phyloP scores from a whole-genome alignment of 2,329 filamentous ascomycete species.

The Fusarium sp. region DNA sequence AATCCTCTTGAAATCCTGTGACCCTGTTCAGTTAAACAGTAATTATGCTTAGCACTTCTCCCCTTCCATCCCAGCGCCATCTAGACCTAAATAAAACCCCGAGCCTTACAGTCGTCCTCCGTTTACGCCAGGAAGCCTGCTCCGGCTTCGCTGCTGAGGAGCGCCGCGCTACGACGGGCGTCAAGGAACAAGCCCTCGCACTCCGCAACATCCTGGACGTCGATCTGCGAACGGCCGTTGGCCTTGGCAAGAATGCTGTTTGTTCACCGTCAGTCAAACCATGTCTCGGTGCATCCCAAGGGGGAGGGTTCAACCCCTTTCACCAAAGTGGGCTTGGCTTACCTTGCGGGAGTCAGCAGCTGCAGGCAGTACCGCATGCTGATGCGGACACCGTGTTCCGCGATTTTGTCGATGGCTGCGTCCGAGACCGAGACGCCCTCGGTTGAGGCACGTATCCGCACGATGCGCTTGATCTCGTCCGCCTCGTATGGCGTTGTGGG shows the following conservation, averaged over 20 bases:
- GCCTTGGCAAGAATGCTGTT: constrained; percentile 86
- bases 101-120: constrained; percentile 10
- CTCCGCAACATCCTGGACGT: constrained; percentile 81
- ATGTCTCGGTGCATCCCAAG: constrained; percentile 44
- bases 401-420: constrained; percentile 86
- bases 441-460: constrained; percentile 83
- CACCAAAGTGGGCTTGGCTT: constrained; percentile 43
- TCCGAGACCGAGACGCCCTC: constrained; percentile 85
- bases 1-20: constrained; percentile 30
- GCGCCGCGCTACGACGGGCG: constrained; percentile 79
- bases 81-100: constrained; percentile 25
- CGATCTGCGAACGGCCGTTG: constrained; percentile 81
- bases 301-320: constrained; percentile 33
- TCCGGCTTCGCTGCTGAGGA: constrained; percentile 73
- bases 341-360: constrained; percentile 86
- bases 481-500: constrained; percentile 90
- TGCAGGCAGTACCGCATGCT: constrained; percentile 94
- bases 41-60: constrained; percentile 45
- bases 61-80: constrained; percentile 36
- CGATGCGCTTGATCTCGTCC: constrained; percentile 92
- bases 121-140: constrained; percentile 72
- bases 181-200: constrained; percentile 89
- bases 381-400: constrained; percentile 87
- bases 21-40: constrained; percentile 33
- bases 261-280: constrained; percentile 48